Base-by-base conservation (phyloP, 1,284 basidiomycete species). In the Hypsizygus ulmarius region DNA sequence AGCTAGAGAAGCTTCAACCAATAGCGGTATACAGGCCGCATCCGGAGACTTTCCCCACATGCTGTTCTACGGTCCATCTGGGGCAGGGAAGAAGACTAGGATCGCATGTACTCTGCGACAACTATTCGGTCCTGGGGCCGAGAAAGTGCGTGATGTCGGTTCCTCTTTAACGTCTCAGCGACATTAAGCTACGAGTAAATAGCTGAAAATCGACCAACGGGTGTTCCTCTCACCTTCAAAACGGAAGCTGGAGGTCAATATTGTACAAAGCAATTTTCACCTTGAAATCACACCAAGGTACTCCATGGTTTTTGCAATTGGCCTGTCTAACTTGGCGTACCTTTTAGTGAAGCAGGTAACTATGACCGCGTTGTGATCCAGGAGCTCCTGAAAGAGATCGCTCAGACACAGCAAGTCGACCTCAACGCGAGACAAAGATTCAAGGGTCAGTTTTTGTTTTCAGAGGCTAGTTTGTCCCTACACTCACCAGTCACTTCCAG, bases 151-250 rank as follows among this genome's bases (percentile, higher is more conserved):
- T 56, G 18, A 7, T n/a, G 18, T 7, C n/a, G n/a, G 14, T 2
- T 14, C 6, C 29, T 25, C 4, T 4, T 25, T 40, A 3, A 1
- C 6, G 1, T 5, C 25, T 29, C 25, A 36, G 35, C 1, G 18
- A 10, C 14, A 5, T 29, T 46, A 47, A 39, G 34, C 36, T 32
- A 21, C 3, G 14, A 7, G 47, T 7, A 43, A n/a, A 2, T 62
- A 97, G 95, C 79, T 99, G 49, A 96, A 97, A 77, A 97, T 99
- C 50, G 96, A 99, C 68, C 97, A 99, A 76, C 78, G 96, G 47
- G 86, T 97, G 1, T 99, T 99, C 67, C 70, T 97, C 34, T 95
- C 95, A 0, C 96, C 97, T 0, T 94, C 93, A 8, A 93, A 89
- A 64, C 82, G 95, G 51, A 98, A 97, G 68, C 77, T 99, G 27